Percentiles rank a stretch among this genome's conserved stretches.
phyloP scores from a whole-genome alignment of 805 yeast species.

The Ogataea allantospora region DNA sequence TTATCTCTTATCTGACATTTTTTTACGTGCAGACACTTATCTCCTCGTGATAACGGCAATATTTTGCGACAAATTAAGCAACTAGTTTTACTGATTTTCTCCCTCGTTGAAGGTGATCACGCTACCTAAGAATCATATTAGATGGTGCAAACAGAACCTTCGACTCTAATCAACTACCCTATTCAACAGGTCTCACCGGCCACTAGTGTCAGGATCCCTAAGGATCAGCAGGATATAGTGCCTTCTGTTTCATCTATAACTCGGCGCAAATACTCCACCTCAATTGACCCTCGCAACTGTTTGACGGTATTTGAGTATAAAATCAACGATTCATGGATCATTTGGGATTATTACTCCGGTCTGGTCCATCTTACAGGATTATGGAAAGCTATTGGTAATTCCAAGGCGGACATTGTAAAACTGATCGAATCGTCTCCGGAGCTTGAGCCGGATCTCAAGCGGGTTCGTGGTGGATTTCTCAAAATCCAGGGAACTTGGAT shows the following conservation, averaged over 20 bases:
- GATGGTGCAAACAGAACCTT: slow-evolving; percentile 7
- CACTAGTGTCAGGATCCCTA: slow-evolving; percentile 15
- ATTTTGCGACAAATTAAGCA: slow-evolving; percentile 13
- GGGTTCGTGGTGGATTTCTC: slow-evolving; percentile 87
- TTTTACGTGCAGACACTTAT: slow-evolving; percentile 13
- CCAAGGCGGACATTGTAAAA: slow-evolving; percentile 75
- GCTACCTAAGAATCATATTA: neutral
- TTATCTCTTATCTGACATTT: slow-evolving; percentile 13
- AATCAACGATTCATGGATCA: slow-evolving; percentile 68
- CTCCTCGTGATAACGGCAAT: slow-evolving; percentile 13
- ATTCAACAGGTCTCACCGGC: slow-evolving; percentile 21
- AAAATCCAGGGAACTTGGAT: slow-evolving; percentile 96
- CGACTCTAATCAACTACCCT: slow-evolving; percentile 26
- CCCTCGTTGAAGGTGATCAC: slow-evolving; percentile 1
- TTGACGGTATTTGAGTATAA: slow-evolving; percentile 71
- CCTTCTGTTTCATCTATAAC: slow-evolving; percentile 22
- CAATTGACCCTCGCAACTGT: slow-evolving; percentile 68
- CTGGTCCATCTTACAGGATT: slow-evolving; percentile 85
- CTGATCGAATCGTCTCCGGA: slow-evolving; percentile 65
- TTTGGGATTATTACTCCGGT: slow-evolving; percentile 86
- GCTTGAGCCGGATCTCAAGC: slow-evolving; percentile 57
- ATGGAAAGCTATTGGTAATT: slow-evolving; percentile 73
- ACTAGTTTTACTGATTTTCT: slow-evolving; percentile 7
- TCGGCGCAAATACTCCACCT: slow-evolving; percentile 62
- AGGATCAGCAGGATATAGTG: slow-evolving; percentile 23